A percentile compares a stretch with the other conserved stretches of the same genome.
phyloP scores from a whole-genome alignment of 2,329 filamentous ascomycete species.

The Fusarium fracticaudum region DNA sequence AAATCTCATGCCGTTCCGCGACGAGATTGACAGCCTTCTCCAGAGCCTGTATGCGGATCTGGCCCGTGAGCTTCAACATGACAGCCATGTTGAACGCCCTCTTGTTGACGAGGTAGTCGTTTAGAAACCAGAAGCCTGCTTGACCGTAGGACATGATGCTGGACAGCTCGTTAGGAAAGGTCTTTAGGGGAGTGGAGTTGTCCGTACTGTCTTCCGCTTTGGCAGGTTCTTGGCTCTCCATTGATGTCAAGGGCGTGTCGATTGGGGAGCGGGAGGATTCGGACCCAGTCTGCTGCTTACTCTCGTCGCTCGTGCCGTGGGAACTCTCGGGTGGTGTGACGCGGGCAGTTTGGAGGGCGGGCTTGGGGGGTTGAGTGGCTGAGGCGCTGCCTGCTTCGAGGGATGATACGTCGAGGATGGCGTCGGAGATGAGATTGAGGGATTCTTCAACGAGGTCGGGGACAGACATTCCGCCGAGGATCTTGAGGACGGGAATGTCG shows the following conservation, averaged over 20 bases:
- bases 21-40: background rate
- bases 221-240: background rate
- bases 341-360: background rate
- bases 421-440: background rate
- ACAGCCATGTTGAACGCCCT: conserved; percentile 48
- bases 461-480: conserved; percentile 27
- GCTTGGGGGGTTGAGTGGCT: background rate
- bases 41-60: background rate
- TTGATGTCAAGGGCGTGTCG: background rate
- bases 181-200: background rate
- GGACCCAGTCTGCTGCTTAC: fast-evolving
- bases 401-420: background rate
- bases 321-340: background rate
- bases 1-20: background rate
- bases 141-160: conserved; percentile 52
- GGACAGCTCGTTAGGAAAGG: background rate
- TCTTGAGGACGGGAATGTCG: conserved; percentile 58
- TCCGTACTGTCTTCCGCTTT: background rate
- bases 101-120: conserved; percentile 38
- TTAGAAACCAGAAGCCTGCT: conserved; percentile 54
- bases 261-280: background rate
- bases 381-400: background rate
- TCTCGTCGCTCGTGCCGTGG: background rate
- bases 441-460: background rate
- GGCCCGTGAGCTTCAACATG: background rate